Percentiles rank a stretch among this genome's conserved stretches.
These are phyloP conservation scores for Neurospora tetraspora DNA, from an alignment of 495 filamentous ascomycete species.

Conservation along the genomic window DNA sequence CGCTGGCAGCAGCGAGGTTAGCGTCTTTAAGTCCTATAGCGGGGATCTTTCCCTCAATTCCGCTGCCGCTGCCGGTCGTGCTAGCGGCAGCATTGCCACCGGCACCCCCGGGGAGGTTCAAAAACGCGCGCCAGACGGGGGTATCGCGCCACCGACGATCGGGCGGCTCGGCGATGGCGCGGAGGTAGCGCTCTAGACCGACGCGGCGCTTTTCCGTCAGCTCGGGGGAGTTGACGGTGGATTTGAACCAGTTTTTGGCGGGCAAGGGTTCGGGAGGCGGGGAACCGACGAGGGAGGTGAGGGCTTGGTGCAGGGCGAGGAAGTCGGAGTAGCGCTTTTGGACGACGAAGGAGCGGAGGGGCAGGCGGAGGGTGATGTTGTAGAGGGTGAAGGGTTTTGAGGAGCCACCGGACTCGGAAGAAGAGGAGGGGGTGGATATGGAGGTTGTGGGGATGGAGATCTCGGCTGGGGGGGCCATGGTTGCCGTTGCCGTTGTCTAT, in stretches of 20 bases:
- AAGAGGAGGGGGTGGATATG: conserved; percentile 38
- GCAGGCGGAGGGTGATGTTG: conserved; percentile 80
- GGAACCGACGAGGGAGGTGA: conserved; percentile 52
- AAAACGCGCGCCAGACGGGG: conserved; percentile 72
- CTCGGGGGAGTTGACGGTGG: conserved; percentile 62
- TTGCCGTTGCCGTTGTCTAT: background rate
- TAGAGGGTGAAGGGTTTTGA: conserved; percentile 91
- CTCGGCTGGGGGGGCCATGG: conserved; percentile 67
- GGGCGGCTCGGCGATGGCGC: conserved; percentile 61
- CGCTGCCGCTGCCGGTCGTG: conserved; percentile 22
- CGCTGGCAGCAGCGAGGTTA: conserved; percentile 44
- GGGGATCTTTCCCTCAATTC: conserved; percentile 28
- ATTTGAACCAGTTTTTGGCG: conserved; percentile 75
- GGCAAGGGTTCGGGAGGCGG: conserved; percentile 58
- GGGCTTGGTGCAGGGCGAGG: conserved; percentile 56
- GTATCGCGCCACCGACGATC: conserved; percentile 83
- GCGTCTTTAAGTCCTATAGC: conserved; percentile 23
- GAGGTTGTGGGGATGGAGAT: conserved; percentile 74
- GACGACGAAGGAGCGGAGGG: conserved; percentile 77
- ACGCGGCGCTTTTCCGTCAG: conserved; percentile 71
- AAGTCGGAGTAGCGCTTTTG: conserved; percentile 96
- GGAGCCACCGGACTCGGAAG: conserved; percentile 68
- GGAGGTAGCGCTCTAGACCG: conserved; percentile 73
- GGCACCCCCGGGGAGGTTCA: conserved; percentile 56
- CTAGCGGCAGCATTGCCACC: conserved; percentile 30